A percentile compares a stretch with the other conserved stretches of the same genome.
Conservation (phyloP, 2,329 filamentous ascomycete species). For the Neoscytalidium dimidiatum region DNA sequence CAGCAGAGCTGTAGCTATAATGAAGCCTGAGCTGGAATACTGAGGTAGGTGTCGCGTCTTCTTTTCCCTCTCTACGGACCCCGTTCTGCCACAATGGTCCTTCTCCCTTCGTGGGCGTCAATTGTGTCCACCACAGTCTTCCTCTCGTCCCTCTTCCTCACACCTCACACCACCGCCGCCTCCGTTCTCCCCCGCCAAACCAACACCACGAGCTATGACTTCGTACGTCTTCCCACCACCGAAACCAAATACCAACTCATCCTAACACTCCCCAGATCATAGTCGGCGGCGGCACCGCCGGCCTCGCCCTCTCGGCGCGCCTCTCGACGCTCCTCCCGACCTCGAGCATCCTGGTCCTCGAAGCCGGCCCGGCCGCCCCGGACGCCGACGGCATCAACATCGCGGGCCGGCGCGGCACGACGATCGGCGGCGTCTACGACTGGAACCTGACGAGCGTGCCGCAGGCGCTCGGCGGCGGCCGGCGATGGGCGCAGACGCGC, state of each 20-base stretch:
- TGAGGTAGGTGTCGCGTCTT: neutral
- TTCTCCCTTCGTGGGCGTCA: neutral
- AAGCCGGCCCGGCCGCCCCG: slow-evolving; percentile 26
- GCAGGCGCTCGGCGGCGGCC: slow-evolving; percentile 30
- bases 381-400: slow-evolving; percentile 32
- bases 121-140: neutral
- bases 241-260: neutral
- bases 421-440: slow-evolving; percentile 18
- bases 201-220: neutral
- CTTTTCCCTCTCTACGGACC: neutral
- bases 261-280: neutral
- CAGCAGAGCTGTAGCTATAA: neutral
- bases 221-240: neutral
- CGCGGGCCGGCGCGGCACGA: slow-evolving; percentile 27
- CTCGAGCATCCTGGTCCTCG: slow-evolving; percentile 23
- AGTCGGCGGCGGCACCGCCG: slow-evolving; percentile 24
- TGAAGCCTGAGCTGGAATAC: neutral
- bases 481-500: slow-evolving; percentile 30
- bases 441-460: slow-evolving; percentile 1
- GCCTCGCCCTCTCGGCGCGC: slow-evolving; percentile 22
- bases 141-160: neutral
- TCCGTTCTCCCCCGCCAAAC: neutral
- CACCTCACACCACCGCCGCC: neutral
- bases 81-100: neutral
- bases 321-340: slow-evolving; percentile 30